A percentile compares a stretch with the other conserved stretches of the same genome.
Conservation (phyloP, 2,329 filamentous ascomycete genomes). For the Fusarium siculi region DNA sequence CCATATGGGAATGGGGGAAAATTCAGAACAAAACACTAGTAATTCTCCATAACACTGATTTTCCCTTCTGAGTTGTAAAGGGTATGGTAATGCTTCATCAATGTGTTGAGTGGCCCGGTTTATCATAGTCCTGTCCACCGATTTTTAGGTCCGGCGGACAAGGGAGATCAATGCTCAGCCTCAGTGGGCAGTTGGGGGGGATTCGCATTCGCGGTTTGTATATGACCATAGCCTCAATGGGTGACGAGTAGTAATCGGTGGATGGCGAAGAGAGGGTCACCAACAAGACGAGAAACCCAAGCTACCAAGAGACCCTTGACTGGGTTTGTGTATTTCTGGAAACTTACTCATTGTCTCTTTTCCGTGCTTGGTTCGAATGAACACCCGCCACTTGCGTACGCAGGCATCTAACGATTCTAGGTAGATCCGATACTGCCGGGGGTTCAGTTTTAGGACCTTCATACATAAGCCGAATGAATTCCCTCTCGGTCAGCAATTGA, state of each 20-base stretch:
- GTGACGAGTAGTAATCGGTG: constrained; percentile 28
- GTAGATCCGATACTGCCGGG: constrained; percentile 36
- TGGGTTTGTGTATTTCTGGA: constrained; percentile 34
- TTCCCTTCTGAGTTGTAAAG: not conserved
- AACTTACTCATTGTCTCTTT: not conserved
- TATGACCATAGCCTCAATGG: constrained; percentile 22
- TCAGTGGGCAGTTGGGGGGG: constrained; percentile 2
- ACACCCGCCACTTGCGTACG: constrained; percentile 39
- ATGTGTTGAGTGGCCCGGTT: not conserved
- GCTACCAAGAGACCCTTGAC: not conserved
- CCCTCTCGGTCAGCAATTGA: constrained; percentile 17
- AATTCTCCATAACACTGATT: not conserved
- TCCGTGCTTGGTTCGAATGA: not conserved
- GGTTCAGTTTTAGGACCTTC: constrained; percentile 10
- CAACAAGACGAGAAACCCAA: not conserved
- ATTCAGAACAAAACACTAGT: not conserved
- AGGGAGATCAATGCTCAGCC: constrained; percentile 5
- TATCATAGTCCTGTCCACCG: not conserved
- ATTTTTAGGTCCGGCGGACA: not conserved
- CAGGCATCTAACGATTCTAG: constrained; percentile 20
- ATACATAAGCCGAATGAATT: constrained; percentile 26
- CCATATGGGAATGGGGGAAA: not conserved
- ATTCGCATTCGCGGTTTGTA: constrained; percentile 9
- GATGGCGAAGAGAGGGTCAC: constrained; percentile 3
- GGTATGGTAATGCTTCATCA: not conserved